Percentiles rank a stretch among this genome's conserved stretches.
Conservation (phyloP, 306 rosid genomes). For the Cicer chorassanicum region DNA sequence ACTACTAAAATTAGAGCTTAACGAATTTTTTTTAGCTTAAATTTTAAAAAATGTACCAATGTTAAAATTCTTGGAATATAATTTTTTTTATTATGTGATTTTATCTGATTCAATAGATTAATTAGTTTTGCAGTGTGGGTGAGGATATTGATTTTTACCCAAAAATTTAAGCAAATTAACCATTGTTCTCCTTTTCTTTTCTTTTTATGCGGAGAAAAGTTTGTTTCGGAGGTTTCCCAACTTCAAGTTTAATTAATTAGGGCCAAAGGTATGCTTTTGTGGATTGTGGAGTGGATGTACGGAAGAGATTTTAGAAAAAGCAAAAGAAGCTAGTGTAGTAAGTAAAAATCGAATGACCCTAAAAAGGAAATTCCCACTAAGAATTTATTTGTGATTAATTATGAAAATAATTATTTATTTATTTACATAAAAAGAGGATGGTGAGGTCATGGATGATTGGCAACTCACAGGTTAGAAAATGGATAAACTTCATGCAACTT, state of each 20-base stretch:
- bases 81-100: too few relatives aligned
- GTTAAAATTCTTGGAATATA: too few relatives aligned
- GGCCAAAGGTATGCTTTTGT: neutral
- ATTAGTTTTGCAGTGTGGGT: too few relatives aligned
- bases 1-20: too few relatives aligned
- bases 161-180: too few relatives aligned
- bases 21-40: too few relatives aligned
- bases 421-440: constrained; percentile 24
- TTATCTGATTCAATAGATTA: too few relatives aligned
- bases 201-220: neutral
- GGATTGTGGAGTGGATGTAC: constrained; percentile 39
- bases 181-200: too few relatives aligned
- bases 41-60: too few relatives aligned
- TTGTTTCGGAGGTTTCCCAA: neutral
- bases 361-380: constrained; percentile 93
- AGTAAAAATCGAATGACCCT: constrained; percentile 50
- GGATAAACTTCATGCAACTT: constrained; percentile 77
- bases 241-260: too few relatives aligned
- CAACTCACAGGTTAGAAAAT: constrained; percentile 40
- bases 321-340: neutral
- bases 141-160: too few relatives aligned
- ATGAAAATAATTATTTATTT: constrained; percentile 50
- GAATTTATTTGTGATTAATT: constrained; percentile 62
- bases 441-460: constrained; percentile 50
- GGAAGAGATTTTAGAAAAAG: neutral